These are phyloP conservation scores for Fraxinus sp. DNA, from an alignment of 305 asterid genomes.

Conservation along the genomic window DNA sequence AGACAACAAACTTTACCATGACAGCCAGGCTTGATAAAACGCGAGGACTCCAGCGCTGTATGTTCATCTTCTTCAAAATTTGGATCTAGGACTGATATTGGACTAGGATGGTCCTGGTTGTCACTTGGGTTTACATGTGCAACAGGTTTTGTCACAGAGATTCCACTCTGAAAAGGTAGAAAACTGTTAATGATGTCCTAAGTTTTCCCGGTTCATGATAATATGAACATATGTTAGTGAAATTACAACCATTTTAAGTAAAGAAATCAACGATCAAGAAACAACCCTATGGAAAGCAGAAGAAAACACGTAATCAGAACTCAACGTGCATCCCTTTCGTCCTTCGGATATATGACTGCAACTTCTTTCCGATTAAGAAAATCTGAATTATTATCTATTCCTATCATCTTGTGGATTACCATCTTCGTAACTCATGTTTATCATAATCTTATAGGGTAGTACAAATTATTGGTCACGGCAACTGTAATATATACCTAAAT, in stretches of 20 bases:
- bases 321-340: background rate
- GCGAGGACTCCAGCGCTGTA: slow-evolving; percentile 39
- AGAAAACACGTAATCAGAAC: background rate
- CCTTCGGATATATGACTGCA: background rate
- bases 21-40: slow-evolving; percentile 38
- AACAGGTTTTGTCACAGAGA: slow-evolving; percentile 33
- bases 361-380: background rate
- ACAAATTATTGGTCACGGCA: background rate
- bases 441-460: background rate
- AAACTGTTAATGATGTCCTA: slow-evolving; percentile 3
- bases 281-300: background rate
- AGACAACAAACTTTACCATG: slow-evolving; percentile 42
- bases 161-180: slow-evolving; percentile 41
- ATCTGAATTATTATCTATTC: background rate
- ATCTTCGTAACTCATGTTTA: background rate
- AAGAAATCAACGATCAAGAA: background rate
- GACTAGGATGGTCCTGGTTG: slow-evolving; percentile 87
- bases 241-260: background rate
- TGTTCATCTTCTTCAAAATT: slow-evolving; percentile 66
- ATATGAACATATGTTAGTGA: background rate
- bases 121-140: slow-evolving; percentile 49
- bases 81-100: slow-evolving; percentile 75
- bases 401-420: background rate
- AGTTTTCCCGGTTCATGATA: background rate
- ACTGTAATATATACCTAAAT: background rate